Percentiles rank a stretch among this genome's conserved stretches.
These are phyloP conservation scores for Scedosporium dehoogii DNA, from an alignment of 2,329 filamentous ascomycete species.

Conservation along the genomic window DNA sequence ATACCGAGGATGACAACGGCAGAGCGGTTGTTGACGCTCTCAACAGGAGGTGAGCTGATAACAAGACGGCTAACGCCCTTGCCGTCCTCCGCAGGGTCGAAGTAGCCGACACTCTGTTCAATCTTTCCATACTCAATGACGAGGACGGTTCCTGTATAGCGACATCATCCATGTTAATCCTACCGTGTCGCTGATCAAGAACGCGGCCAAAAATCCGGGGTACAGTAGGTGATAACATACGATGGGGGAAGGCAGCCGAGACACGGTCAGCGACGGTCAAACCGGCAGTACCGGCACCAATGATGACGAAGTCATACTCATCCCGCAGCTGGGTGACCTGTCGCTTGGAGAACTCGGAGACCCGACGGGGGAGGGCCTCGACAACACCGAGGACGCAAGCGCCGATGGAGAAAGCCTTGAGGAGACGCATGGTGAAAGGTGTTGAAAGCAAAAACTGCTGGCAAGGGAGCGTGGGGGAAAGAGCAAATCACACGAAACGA, in stretches of 20 bases:
- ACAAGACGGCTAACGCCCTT: slow-evolving; percentile 14
- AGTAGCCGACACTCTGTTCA: slow-evolving; percentile 15
- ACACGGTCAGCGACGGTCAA: slow-evolving; percentile 23
- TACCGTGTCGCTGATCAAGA: not conserved
- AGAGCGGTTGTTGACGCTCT: slow-evolving; percentile 17
- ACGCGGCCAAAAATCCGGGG: not conserved
- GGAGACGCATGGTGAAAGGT: slow-evolving; percentile 11
- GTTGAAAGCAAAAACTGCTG: not conserved
- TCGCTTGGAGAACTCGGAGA: slow-evolving; percentile 11
- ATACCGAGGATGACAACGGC: slow-evolving; percentile 20
- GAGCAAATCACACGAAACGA: slow-evolving; percentile 1
- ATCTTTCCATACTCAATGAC: slow-evolving; percentile 14
- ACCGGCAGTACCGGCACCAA: slow-evolving; percentile 22
- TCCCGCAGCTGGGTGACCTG: slow-evolving; percentile 17
- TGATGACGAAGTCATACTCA: slow-evolving; percentile 20
- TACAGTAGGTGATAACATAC: slow-evolving; percentile 10
- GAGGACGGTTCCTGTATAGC: slow-evolving; percentile 8
- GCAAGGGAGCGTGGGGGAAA: slow-evolving; percentile 6
- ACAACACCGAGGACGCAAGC: slow-evolving; percentile 12
- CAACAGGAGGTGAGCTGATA: slow-evolving; percentile 16
- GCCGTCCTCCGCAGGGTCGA: slow-evolving; percentile 17
- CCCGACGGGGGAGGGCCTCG: slow-evolving; percentile 12
- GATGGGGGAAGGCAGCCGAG: slow-evolving; percentile 18
- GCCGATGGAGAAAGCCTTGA: slow-evolving; percentile 11
- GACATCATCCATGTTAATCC: not conserved